Base-by-base conservation (phyloP, 345 rosid species). In the Syzygium oleosum region DNA sequence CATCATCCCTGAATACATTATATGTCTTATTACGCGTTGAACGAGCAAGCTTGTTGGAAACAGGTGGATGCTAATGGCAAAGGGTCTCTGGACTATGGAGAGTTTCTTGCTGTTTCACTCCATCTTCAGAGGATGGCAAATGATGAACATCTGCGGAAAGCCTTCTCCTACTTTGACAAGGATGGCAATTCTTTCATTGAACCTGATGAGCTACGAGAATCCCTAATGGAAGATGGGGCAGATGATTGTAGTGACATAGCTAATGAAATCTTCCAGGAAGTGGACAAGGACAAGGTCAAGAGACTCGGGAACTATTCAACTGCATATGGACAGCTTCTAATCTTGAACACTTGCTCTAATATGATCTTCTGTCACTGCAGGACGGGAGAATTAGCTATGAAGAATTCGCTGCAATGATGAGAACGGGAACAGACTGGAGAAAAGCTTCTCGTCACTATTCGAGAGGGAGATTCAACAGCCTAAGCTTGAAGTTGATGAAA, bases 401-500 rank as follows among this genome's bases (percentile, higher is more conserved):
- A 78, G 99, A 98, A 94, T 98, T 98, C 84, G 96, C 91, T 23
- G 99, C 99, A 6, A 98, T 98, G 99, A 98, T 98, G 99, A 98
- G 94, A 91, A 97, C 99, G 1, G 99, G 99, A 88, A 98, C 99
- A 0, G 99, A 98, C 90, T 98, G 99, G 99, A 96, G 99, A 91
- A 98, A 98, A 91, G 99, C 99, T n/a, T 98, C 99, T 12, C 99
- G 99, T n/a, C 99, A 98, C 91, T 98, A 98, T 92, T 98, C 99
- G 1, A 95, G 99, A 91, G 99, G 99, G 86, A 94, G 99, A 93
- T 98, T 98, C 90, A 98, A 98, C 94, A 98, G 96, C 91, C 95
- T 98, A 85, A 98, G 99, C 94, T 92, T 97, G 56, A 98, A 98
- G 91, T 92, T 98, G 91, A 95, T 96, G 98, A 98, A 96, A 92